These are phyloP conservation scores for Colletotrichum tropicale DNA, from an alignment of 2,329 filamentous ascomycete genomes.

Conservation along the genomic window DNA sequence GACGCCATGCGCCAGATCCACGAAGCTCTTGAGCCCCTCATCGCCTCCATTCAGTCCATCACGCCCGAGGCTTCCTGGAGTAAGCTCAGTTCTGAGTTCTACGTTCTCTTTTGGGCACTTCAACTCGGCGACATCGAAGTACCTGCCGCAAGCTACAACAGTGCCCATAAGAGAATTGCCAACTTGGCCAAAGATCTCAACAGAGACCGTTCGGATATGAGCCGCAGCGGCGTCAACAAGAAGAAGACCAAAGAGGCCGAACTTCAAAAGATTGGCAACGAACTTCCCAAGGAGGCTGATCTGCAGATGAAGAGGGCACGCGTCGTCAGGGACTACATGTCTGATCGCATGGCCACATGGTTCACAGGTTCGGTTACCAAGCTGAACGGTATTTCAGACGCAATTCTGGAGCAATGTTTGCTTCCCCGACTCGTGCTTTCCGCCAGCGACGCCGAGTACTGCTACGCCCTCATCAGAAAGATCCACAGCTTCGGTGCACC, in stretches of 20 bases:
- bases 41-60: constrained; percentile 67
- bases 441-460: constrained; percentile 86
- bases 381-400: constrained; percentile 71
- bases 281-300: constrained; percentile 71
- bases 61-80: constrained; percentile 69
- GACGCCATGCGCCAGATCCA: constrained; percentile 57
- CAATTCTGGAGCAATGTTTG: constrained; percentile 87
- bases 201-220: constrained; percentile 76
- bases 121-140: constrained; percentile 82
- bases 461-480: constrained; percentile 84
- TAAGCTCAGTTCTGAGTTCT: constrained; percentile 80
- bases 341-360: constrained; percentile 78
- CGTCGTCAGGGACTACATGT: constrained; percentile 72
- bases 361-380: constrained; percentile 71
- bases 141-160: constrained; percentile 77
- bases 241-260: constrained; percentile 75
- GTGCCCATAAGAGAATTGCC: constrained; percentile 73
- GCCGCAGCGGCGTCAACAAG: constrained; percentile 65
- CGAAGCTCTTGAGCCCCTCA: constrained; percentile 75
- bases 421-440: constrained; percentile 87
- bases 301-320: constrained; percentile 69
- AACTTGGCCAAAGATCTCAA: constrained; percentile 70
- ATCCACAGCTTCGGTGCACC: constrained; percentile 84
- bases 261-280: constrained; percentile 70
- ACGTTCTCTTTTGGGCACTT: constrained; percentile 90